Evolutionary conservation across 495 filamentous ascomycete species (phyloP), one percentile per base, ranked within the genome.

Genomic region (Penicillium waksmanii): DNA sequence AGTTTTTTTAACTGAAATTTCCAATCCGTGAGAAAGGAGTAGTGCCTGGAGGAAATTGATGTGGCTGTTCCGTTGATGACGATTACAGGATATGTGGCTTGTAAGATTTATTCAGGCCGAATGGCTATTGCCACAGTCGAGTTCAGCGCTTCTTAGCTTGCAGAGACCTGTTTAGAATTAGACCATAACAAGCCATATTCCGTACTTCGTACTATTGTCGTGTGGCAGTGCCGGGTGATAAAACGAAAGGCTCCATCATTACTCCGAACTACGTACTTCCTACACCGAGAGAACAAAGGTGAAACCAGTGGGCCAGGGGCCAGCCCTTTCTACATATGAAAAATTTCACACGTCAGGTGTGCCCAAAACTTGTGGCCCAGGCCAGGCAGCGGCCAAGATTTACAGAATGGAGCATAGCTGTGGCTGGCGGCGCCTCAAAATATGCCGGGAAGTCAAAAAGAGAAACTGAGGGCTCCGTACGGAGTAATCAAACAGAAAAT

Each of bases 321-420:
- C 42, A 48, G 19, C 46, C 46, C 46, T 7, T 27, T 48, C 42
- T 44, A 44, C 36, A 36, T n/a, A 13, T 13, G 10, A 12, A 12
- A 13, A 48, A 48, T 4, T 48, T 13, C 19, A n/a, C 15, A 48
- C 10, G 21, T 48, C 46, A 48, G 46, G 46, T 48, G 46, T 48
- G 21, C 46, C 21, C 12, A 48, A 48, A 48, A 27, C 11, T 10
- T 11, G 46, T 23, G 46, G 46, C 19, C 46, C 46, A 23, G 21
- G 46, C 46, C 46, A 48, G 46, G 46, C 46, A 48, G 10, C 46
- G 46, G 46, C 46, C 46, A 48, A 48, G 46, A 48, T 25, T 13
- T 48, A 25, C 23, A 48, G 46, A 48, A 48, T 48, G 46, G 46
- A 48, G 46, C 46, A 48, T 48, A 27, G 46, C 46, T 48, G 46